Evolutionary conservation across 2,329 filamentous ascomycete species (phyloP).

Genomic region (Xylaria sp.): DNA sequence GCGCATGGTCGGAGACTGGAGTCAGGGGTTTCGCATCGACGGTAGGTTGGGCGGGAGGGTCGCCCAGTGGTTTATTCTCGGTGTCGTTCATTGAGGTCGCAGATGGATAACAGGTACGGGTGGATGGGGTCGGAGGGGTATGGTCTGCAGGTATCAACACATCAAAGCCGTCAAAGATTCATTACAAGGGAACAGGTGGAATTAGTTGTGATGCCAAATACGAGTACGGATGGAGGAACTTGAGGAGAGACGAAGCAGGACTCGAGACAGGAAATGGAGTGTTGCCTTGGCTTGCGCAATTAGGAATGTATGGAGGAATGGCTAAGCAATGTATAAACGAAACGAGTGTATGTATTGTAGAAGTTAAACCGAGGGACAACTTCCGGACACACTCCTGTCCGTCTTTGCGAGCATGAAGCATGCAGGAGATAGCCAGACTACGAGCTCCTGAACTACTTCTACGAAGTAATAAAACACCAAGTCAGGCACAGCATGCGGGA

Average conservation of each 20-base stretch:
- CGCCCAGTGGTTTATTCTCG: conserved; percentile 20
- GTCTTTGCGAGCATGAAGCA: not conserved
- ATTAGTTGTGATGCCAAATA: conserved; percentile 4
- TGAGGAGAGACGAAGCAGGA: not conserved
- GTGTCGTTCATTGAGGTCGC: conserved; percentile 22
- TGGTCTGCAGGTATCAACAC: conserved; percentile 16
- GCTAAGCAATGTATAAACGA: not conserved
- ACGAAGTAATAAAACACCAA: too few relatives aligned
- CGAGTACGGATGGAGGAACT: conserved; percentile 3
- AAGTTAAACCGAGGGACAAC: not conserved
- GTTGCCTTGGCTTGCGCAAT: not conserved
- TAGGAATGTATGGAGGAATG: not conserved
- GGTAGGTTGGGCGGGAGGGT: conserved; percentile 16
- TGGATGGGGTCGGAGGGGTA: conserved; percentile 6
- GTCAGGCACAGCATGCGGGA: too few relatives aligned
- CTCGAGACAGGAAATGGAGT: not conserved
- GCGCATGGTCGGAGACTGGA: conserved; percentile 11
- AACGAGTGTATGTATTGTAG: conserved; percentile 6
- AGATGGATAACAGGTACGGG: conserved; percentile 2
- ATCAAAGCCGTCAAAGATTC: conserved; percentile 10
- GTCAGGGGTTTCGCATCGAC: conserved; percentile 13
- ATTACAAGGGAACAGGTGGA: conserved; percentile 8
- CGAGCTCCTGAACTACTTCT: too few relatives aligned
- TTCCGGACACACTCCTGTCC: not conserved
- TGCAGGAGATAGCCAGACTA: too few relatives aligned